Conservation (phyloP, 169 alveolate species). For the Cryptosporidium bovis region DNA sequence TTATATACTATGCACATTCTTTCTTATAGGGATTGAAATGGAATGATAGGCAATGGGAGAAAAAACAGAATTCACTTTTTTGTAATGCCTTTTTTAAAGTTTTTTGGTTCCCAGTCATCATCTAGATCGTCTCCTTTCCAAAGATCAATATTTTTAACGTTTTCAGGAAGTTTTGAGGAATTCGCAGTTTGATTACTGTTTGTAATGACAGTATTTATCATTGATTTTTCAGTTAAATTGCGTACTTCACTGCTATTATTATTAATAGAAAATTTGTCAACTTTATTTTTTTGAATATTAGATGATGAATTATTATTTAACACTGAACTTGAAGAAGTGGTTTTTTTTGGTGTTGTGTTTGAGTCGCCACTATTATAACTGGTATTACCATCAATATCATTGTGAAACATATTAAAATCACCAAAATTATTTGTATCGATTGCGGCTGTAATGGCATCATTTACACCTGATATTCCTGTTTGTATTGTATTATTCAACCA, state of each 20-base stretch:
- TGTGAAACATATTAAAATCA: constrained; percentile 2
- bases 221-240: neutral
- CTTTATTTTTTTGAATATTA: neutral
- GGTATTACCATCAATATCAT: neutral
- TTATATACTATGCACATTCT: too few relatives aligned
- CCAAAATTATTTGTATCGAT: constrained; percentile 41
- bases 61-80: neutral
- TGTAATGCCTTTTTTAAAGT: constrained; percentile 62
- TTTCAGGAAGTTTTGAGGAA: neutral
- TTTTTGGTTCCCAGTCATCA: constrained; percentile 71
- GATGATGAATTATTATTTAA: neutral
- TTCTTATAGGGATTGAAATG: too few relatives aligned
- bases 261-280: neutral
- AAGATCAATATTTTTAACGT: constrained; percentile 29
- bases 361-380: neutral
- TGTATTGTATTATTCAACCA: constrained; percentile 69
- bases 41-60: neutral
- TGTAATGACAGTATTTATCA: neutral
- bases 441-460: constrained; percentile 41
- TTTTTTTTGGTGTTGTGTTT: neutral
- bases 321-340: neutral
- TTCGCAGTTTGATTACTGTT: neutral
- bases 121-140: constrained; percentile 42
- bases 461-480: constrained; percentile 60
- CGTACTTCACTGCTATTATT: neutral